Evolutionary conservation across 2,329 filamentous ascomycete species (phyloP), one percentile per base, ranked within the genome.

Genomic region (Aspergillus sp.): DNA sequence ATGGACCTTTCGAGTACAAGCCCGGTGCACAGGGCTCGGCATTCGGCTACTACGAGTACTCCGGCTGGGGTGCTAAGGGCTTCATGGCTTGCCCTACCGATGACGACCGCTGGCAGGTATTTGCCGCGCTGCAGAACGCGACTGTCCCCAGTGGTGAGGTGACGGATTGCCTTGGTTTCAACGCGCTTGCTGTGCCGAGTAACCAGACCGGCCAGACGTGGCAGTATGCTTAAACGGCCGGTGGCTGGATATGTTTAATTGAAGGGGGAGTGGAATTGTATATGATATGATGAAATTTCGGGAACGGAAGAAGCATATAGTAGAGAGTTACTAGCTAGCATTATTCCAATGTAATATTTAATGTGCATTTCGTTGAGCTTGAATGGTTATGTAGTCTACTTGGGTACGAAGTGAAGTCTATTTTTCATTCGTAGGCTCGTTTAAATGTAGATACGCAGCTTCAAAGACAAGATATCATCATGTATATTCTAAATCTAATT

Each of bases 1-100:
- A 73, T 15, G 80, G 79, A 2, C 80, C 82, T 24, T 86, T 87
- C 73, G 68, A 59, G 9, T 77, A 75, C 64, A 66, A 63, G 42
- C 59, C 68, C 39, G 69, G 64, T 27, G 41, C 65, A 40, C 59
- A 68, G 42, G 68, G 64, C 34, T 39, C 64, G 19, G 60, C 68
- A 15, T 68, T 64, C 56, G 57, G 67, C 17, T 65, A 70, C 51
- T 73, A 72, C 58, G 66, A 55, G n/a, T 74, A 72, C 61, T 61
- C 55, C 6, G 70, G 69, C 17, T 73, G 71, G 60, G 74, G 73
- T 13, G 70, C 75, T 1, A 67, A 56, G 7, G 76, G 75, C 4
- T 75, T 80, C 62, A 75, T 80, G 70, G 79, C 77, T 41, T 81
- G 79, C 57, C 78, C 77, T 0, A 67, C 64, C 1, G 53, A 64